Conservation (phyloP, 257 asterid genomes). For the Solanum etuberosum region DNA sequence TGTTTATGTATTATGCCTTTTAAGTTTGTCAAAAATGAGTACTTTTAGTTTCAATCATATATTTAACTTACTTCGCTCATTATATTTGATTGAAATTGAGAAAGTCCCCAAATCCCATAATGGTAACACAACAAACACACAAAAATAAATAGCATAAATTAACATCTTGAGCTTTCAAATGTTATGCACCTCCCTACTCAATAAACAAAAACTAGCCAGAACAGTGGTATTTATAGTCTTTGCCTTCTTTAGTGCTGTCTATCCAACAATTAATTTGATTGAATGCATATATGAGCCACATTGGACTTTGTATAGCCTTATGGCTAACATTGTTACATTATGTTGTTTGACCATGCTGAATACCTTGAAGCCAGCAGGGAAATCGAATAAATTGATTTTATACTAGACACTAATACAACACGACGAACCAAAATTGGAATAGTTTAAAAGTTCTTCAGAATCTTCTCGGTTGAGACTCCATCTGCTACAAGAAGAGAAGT, state of each 20-base stretch:
- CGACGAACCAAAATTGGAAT: background rate
- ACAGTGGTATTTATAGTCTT: background rate
- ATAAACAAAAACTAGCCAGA: background rate
- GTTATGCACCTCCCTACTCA: background rate
- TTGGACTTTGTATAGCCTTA: background rate
- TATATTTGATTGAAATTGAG: background rate
- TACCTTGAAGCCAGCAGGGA: constrained; percentile 10
- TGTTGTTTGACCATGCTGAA: background rate
- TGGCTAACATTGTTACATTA: background rate
- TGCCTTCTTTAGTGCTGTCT: background rate
- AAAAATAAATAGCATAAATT: background rate
- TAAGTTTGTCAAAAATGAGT: background rate
- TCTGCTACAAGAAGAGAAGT: constrained; percentile 70
- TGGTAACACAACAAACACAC: background rate
- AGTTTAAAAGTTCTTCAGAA: constrained; percentile 58
- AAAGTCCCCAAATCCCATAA: background rate
- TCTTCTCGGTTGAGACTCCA: constrained; percentile 55
- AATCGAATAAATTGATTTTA: constrained; percentile 13
- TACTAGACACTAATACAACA: constrained; percentile 10
- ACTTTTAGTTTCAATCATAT: background rate
- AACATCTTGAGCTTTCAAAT: background rate
- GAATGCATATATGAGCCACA: background rate
- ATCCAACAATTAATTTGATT: background rate
- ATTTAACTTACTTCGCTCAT: too few relatives aligned
- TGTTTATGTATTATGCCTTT: too few relatives aligned